Evolutionary conservation across 192 early-diverging fungal species (phyloP), one percentile per base, ranked within the genome.

Genomic region (Umbelopsis isabellina): DNA sequence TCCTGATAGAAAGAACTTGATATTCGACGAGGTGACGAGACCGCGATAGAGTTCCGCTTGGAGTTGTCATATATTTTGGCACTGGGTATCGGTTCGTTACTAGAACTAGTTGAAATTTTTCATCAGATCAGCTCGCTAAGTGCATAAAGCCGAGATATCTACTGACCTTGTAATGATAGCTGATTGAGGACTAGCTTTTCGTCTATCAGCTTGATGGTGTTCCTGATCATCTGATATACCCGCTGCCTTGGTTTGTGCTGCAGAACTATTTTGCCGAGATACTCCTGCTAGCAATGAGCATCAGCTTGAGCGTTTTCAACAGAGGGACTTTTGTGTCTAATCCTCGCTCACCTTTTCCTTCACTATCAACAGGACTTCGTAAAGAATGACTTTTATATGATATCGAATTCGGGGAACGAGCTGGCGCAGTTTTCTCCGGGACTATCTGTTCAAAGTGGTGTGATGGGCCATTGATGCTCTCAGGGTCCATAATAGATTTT

Each of bases 11-110:
- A 61, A 22, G 30, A n/a, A 12, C n/a, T 25, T 18, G 55, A 16
- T 18, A 35, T 23, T 35, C 30, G 10, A 18, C 55, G 25, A 1
- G 55, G 6, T 61, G 55, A 35, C 7, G 55, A 35, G 15, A 61
- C 18, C 27, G 55, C 55, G 33, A 61, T 61, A 25, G 55, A 61
- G 5, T 61, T 25, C 37, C 55, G 25, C 30, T 61, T 61, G 30
- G 25, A 35, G 30, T 18, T 61, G 10, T 12, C 55, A 3, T 16
- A 15, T 61, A 18, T 25, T 33, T 61, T 61, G 12, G 55, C 11
- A 18, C 15, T 61, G 18, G 55, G 2, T 35, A 61, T 15, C 16
- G 55, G 16, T 35, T 33, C 33, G 1, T 30, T 35, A 18, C 48
- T 5, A 18, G 33, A 13, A 30, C 2, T 61, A 7, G 18, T 10